phyloP scores from a whole-genome alignment of 2,329 filamentous ascomycete genomes.

The Colletotrichum camelliae region DNA sequence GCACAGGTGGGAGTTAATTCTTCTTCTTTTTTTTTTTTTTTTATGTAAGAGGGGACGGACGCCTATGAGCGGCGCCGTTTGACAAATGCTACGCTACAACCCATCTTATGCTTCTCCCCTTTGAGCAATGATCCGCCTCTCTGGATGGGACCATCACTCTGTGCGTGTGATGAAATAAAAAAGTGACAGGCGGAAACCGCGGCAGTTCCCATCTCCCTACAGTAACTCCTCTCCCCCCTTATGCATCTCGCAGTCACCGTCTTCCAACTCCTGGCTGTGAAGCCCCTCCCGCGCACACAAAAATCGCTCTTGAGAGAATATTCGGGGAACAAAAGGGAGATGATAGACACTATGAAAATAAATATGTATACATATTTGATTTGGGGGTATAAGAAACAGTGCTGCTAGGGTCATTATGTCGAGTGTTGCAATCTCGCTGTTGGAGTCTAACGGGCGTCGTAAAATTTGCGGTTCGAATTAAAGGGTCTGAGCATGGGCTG shows the following conservation, averaged over 20 bases:
- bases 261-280: background rate
- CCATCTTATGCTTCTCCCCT: background rate
- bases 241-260: background rate
- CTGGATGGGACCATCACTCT: background rate
- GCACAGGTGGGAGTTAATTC: background rate
- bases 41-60: background rate
- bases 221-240: background rate
- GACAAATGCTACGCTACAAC: slow-evolving; percentile 3
- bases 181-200: slow-evolving; percentile 10
- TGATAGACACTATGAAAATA: slow-evolving; percentile 12
- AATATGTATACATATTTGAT: slow-evolving; percentile 4
- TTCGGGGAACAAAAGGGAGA: background rate
- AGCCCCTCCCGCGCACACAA: background rate
- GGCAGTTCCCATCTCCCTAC: background rate
- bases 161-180: background rate
- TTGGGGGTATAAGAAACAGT: slow-evolving; percentile 5
- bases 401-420: slow-evolving; percentile 7
- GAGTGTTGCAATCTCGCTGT: slow-evolving; percentile 5
- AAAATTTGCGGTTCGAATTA: background rate
- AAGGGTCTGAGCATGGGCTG: background rate
- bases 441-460: background rate
- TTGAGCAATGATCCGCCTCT: slow-evolving; percentile 2
- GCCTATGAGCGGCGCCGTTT: background rate
- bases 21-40: background rate
- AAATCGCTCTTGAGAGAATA: background rate